Conservation (phyloP, 371 early-diverging fungal species). For the Mucor sp. region DNA sequence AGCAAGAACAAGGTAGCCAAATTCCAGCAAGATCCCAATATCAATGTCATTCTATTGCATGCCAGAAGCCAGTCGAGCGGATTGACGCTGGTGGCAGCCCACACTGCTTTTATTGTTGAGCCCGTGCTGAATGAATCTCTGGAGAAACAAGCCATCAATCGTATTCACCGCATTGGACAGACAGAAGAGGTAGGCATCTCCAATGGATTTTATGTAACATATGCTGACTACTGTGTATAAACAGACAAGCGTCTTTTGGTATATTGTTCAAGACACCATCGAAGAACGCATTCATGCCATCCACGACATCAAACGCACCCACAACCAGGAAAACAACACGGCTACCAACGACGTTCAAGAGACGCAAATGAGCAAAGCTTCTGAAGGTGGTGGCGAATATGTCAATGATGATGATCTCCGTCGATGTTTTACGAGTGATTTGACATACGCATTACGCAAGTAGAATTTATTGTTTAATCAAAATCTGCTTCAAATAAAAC, state of each 20-base stretch:
- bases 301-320: constrained; percentile 35
- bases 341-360: background rate
- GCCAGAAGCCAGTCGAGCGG: constrained; percentile 54
- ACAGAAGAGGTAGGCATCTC: constrained; percentile 17
- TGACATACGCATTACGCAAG: background rate
- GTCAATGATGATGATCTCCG: constrained; percentile 18
- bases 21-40: constrained; percentile 43
- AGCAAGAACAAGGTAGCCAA: constrained; percentile 24
- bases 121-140: constrained; percentile 53
- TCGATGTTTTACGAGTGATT: constrained; percentile 11
- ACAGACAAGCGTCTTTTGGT: constrained; percentile 33
- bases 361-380: background rate
- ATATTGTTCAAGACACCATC: constrained; percentile 41
- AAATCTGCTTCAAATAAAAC: constrained; percentile 52
- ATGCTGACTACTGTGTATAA: background rate
- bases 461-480: constrained; percentile 7
- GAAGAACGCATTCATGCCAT: constrained; percentile 53
- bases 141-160: constrained; percentile 58
- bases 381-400: constrained; percentile 20
- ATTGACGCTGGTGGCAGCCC: constrained; percentile 49
- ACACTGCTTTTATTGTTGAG: constrained; percentile 58
- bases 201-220: background rate
- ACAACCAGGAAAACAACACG: background rate
- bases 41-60: constrained; percentile 54
- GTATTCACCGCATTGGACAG: constrained; percentile 44